phyloP scores from a whole-genome alignment of 305 asterid genomes.

The Fraxinus nigra region DNA sequence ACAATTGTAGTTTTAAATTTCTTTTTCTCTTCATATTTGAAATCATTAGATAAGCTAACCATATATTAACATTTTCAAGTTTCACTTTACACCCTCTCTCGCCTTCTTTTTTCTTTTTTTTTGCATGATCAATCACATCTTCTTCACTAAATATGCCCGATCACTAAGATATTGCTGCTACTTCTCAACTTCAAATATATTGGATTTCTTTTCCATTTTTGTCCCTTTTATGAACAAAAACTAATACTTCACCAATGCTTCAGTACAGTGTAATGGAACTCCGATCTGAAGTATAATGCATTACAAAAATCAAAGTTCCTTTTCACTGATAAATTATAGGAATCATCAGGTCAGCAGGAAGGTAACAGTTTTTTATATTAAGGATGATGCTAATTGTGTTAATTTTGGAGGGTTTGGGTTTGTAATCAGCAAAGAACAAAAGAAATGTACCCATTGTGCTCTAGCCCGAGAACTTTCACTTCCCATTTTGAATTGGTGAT shows the following conservation, averaged over 20 bases:
- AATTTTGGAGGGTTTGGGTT: background rate
- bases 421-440: background rate
- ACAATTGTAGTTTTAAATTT: background rate
- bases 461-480: slow-evolving; percentile 94
- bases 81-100: background rate
- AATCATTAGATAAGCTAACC: background rate
- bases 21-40: background rate
- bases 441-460: slow-evolving; percentile 85
- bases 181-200: background rate
- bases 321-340: background rate
- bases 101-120: background rate
- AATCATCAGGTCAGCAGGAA: background rate
- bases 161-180: background rate
- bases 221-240: background rate
- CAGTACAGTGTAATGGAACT: background rate
- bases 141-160: background rate
- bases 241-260: background rate
- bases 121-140: background rate
- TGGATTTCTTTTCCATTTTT: background rate
- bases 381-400: background rate
- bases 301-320: background rate
- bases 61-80: background rate
- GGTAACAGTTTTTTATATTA: background rate
- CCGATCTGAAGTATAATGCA: background rate
- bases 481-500: slow-evolving; percentile 96